A percentile compares a stretch with the other conserved stretches of the same genome.
Evolutionary conservation across 768 basidiomycete genomes (phyloP).

Genomic region (Lanmaoa rubissima): DNA sequence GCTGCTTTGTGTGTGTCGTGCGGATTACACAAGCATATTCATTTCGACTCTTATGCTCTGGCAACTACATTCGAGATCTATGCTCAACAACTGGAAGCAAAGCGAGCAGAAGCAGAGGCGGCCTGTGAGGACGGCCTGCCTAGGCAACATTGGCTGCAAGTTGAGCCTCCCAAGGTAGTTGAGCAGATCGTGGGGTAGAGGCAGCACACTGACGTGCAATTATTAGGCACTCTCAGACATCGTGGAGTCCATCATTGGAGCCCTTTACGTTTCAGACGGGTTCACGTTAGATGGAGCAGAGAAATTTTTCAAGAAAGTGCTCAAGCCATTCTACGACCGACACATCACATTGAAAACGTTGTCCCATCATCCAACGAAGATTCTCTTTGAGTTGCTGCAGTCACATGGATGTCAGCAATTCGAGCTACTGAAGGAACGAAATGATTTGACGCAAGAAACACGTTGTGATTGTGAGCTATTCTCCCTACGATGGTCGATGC

Average conservation of each 20-base stretch:
- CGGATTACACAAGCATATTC: slow-evolving; percentile 61
- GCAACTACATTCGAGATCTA: slow-evolving; percentile 54
- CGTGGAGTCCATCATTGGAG: slow-evolving; percentile 77
- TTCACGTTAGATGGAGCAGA: slow-evolving; percentile 62
- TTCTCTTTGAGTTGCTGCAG: slow-evolving; percentile 71
- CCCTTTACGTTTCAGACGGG: slow-evolving; percentile 73
- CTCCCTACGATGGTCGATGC: slow-evolving; percentile 6
- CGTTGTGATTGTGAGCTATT: slow-evolving; percentile 51
- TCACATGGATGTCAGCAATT: slow-evolving; percentile 69
- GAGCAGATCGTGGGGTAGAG: neutral
- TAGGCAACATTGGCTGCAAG: slow-evolving; percentile 76
- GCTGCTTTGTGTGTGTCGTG: slow-evolving; percentile 73
- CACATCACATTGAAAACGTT: slow-evolving; percentile 72
- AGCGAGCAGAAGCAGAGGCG: slow-evolving; percentile 50
- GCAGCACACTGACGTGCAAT: slow-evolving; percentile 1
- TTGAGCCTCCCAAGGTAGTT: slow-evolving; percentile 74
- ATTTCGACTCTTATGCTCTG: slow-evolving; percentile 54
- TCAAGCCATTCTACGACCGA: slow-evolving; percentile 77
- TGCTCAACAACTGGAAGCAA: slow-evolving; percentile 43
- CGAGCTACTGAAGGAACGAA: slow-evolving; percentile 53
- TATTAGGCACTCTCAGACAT: slow-evolving; percentile 72
- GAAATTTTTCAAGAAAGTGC: slow-evolving; percentile 60
- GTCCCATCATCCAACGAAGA: slow-evolving; percentile 74
- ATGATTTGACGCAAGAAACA: slow-evolving; percentile 33
- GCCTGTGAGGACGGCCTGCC: slow-evolving; percentile 48